phyloP scores from a whole-genome alignment of 768 basidiomycete species.

The Rhizopogon vinicolor region DNA sequence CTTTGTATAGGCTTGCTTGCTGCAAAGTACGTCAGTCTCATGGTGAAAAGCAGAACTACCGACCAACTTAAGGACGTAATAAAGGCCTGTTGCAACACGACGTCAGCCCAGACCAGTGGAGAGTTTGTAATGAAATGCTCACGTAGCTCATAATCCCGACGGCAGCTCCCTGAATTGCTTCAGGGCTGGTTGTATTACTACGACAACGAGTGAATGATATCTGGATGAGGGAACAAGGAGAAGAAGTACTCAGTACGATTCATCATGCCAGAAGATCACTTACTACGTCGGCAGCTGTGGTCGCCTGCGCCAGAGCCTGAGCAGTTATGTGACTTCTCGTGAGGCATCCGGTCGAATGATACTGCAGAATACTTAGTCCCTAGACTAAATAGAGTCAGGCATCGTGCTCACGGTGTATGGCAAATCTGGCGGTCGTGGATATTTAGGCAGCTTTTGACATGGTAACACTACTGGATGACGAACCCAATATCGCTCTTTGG shows the following conservation, averaged over 20 bases:
- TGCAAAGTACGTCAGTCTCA: conserved; percentile 10
- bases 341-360: conserved; percentile 51
- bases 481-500: conserved; percentile 39
- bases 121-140: conserved; percentile 19
- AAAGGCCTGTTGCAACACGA: conserved; percentile 47
- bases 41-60: too few relatives aligned
- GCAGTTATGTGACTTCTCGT: conserved; percentile 38
- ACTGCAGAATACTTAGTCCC: conserved; percentile 29
- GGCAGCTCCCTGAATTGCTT: conserved; percentile 59
- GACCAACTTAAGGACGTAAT: conserved; percentile 43
- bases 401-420: conserved; percentile 20
- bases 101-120: neutral
- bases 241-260: neutral
- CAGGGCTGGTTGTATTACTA: conserved; percentile 69
- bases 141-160: conserved; percentile 82
- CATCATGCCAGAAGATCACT: conserved; percentile 8
- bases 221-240: conserved; percentile 22
- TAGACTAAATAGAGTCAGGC: neutral
- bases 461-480: neutral
- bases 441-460: neutral
- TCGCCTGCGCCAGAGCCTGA: conserved; percentile 31
- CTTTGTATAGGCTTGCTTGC: conserved; percentile 52
- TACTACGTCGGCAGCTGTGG: conserved; percentile 70
- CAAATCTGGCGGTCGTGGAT: conserved; percentile 10
- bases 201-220: conserved; percentile 71